Conservation (phyloP, 2,329 filamentous ascomycete genomes). For the Nemania sp. region DNA sequence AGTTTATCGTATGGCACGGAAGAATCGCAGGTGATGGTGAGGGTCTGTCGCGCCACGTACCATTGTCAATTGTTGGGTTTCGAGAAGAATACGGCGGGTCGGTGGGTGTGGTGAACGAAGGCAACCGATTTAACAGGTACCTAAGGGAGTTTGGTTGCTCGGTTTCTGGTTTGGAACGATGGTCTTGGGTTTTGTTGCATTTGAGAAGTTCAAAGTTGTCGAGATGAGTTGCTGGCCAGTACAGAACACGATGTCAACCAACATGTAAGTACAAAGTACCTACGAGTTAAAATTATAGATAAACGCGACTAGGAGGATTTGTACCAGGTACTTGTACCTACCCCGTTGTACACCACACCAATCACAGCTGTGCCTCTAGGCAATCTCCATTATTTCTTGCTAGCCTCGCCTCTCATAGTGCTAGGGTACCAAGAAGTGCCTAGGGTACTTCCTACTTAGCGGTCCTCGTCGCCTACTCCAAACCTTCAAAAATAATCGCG, state of each 20-base stretch:
- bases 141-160: too few relatives aligned
- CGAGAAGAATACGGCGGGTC: too few relatives aligned
- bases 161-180: not conserved
- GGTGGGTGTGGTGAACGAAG: too few relatives aligned
- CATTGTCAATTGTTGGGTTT: conserved; percentile 17
- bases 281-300: not conserved
- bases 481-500: conserved; percentile 6
- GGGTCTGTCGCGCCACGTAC: conserved; percentile 10
- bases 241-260: not conserved
- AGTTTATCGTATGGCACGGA: too few relatives aligned
- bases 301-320: conserved; percentile 23
- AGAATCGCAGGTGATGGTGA: not conserved
- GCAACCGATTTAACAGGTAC: too few relatives aligned
- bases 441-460: not conserved
- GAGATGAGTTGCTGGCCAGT: conserved; percentile 1
- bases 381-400: conserved; percentile 17
- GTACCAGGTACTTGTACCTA: not conserved
- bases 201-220: not conserved
- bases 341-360: not conserved
- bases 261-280: conserved; percentile 12
- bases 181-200: not conserved
- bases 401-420: conserved; percentile 20
- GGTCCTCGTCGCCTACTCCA: conserved; percentile 1
- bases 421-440: too few relatives aligned
- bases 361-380: not conserved